Base-by-base conservation (phyloP, 768 basidiomycete genomes). In the Podaxis rugospora region DNA sequence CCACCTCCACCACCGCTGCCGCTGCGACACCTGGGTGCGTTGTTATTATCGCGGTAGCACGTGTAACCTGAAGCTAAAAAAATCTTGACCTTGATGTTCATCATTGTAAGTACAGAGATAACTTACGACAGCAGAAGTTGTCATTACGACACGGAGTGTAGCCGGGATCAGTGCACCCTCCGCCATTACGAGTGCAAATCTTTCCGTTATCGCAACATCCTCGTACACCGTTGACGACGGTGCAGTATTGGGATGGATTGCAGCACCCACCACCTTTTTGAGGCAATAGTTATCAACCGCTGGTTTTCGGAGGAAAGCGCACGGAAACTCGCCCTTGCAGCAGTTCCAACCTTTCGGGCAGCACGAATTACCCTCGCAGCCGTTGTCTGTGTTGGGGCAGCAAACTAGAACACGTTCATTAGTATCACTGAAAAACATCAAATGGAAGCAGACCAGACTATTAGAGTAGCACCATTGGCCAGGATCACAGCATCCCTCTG, bases 391-490 rank as follows among this genome's bases (percentile, higher is more conserved):
- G 23, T 25, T 10, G 18, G 3, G 25, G 44, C 59, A 59, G 21
- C 59, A 59, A 21, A 39, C 58, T 59, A 27, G n/a, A 32, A 23
- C 11, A 28, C 14, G 11, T 42, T 32, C 13, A 16, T 51, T 40
- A 4, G 42, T 25, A 7, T 28, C 21, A 10, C 11, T 32, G 27
- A 32, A 28, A 39, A 5, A 10, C 16, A 28, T 13, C 14, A 13
- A 28, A 2, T 32, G 2, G 16, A 50, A 10, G 13, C 2, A 51
- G 32, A 1, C 9, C 58, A 13, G 5, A 59, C 58, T 27, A 50
- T 59, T 21, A 23, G 40, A 18, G 53, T 59, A 59, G 14, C 59
- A 59, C 51, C 37, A 59, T 3, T 5, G 28, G n/a, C 59, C 59
- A 14, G 59, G 7, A 46, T 44, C 13, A 32, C 59, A 59, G 21